These are phyloP conservation scores for Ceratocystis harringtonii DNA, from an alignment of 2,329 filamentous ascomycete genomes.

Conservation along the genomic window DNA sequence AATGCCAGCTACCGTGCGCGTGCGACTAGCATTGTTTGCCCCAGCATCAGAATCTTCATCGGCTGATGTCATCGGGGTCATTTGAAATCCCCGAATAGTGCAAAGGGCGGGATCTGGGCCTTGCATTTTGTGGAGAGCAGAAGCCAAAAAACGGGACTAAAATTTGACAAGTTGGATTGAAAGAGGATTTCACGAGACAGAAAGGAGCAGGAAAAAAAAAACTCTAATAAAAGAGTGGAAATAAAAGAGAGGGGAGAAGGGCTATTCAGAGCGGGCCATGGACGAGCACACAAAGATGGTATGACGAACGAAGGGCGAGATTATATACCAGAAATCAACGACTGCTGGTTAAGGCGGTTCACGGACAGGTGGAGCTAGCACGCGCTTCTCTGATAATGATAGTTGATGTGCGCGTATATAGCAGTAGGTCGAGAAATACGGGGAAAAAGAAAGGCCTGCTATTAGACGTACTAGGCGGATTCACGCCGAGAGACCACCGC, in stretches of 20 bases:
- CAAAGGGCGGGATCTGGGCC: slow-evolving; percentile 30
- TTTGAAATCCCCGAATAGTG: slow-evolving; percentile 42
- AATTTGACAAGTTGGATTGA: not conserved
- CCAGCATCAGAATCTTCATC: slow-evolving; percentile 41
- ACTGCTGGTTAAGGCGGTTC: slow-evolving; percentile 13
- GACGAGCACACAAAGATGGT: not conserved
- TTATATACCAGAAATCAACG: not conserved
- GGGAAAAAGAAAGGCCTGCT: not conserved
- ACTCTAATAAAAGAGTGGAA: slow-evolving; percentile 15
- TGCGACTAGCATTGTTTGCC: too few species aligned
- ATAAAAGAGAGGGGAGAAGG: slow-evolving; percentile 11
- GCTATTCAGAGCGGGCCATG: not conserved
- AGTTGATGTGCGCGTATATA: not conserved
- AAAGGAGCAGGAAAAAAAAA: slow-evolving; percentile 3
- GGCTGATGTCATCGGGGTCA: slow-evolving; percentile 38
- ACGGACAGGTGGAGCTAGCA: not conserved
- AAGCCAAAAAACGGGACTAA: slow-evolving; percentile 30
- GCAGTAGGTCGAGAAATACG: not conserved
- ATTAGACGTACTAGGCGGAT: slow-evolving; percentile 1
- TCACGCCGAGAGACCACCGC: slow-evolving; percentile 16
- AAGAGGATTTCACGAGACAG: slow-evolving; percentile 4
- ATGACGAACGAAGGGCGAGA: not conserved
- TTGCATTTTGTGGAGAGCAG: slow-evolving; percentile 22
- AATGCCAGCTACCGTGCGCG: not conserved
- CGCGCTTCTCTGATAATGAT: not conserved